Base-by-base conservation (phyloP, 2,329 filamentous ascomycete species). In the Penicillium sumatraense region DNA sequence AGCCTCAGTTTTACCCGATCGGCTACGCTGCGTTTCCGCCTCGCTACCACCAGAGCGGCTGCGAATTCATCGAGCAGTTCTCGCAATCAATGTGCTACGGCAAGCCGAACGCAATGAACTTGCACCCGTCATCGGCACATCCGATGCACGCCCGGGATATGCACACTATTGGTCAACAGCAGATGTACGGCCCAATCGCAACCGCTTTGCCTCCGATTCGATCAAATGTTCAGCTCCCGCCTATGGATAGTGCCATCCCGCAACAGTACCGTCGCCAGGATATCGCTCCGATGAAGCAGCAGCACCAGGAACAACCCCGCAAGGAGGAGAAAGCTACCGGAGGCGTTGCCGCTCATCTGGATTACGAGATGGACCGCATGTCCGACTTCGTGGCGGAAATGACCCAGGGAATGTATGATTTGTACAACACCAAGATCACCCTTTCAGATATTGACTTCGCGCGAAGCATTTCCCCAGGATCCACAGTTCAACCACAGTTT, bases 301-400 rank as follows among this genome's bases (percentile, higher is more conserved):
- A 71, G 49, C 65, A 60, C 23, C 24, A 31, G 42, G 71, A 75
- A 54, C 66, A 72, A 47, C 68, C 57, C 24, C 72, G 68, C 23
- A 87, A 87, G 72, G 85, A 87, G 65, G 85, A 87, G 64, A 87
- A 87, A 72, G 78, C 84, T n/a, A 84, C 84, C 52, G 92, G 93
- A 72, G 93, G 93, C 67, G 93, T 97, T 35, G 95, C 93, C 67
- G 91, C 91, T 69, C 90, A 96, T 78, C 86, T 97, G 76, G 93
- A 96, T 81, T 97, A 97, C 75, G 92, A 96, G 77, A 93, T 96
- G 86, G 91, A 96, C 72, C 82, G 89, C 75, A 97, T 96, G 93
- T 89, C 91, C 60, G 91, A 96, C 73, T 97, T 96, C 76, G 92
- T 96, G 72, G 89, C 91, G 60, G 90, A 96, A 72, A 96, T 93